Evolutionary conservation across 805 yeast genomes (phyloP).

Genomic region (Ogataea angusta): DNA sequence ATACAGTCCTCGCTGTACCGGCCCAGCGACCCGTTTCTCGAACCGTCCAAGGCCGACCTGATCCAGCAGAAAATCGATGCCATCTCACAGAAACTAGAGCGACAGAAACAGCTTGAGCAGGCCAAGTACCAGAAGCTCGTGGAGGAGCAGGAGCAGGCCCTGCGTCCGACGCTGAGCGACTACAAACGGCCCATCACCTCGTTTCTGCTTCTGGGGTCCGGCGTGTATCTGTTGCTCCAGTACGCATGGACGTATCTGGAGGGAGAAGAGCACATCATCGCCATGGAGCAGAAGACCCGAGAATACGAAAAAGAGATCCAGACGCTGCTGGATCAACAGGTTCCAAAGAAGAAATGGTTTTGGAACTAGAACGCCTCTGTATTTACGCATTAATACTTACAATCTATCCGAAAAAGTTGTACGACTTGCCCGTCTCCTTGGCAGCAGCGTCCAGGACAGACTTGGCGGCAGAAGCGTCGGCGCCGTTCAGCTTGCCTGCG

Average conservation of each 20-base stretch:
- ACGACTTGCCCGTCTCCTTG: conserved; percentile 40
- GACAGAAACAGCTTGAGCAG: conserved; percentile 23
- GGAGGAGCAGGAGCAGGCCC: conserved; percentile 18
- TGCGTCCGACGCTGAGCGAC: conserved; percentile 31
- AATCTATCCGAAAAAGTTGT: conserved; percentile 16
- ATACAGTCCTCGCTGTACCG: conserved; percentile 24
- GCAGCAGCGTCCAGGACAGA: conserved; percentile 54
- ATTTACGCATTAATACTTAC: conserved; percentile 1
- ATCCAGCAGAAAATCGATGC: conserved; percentile 28
- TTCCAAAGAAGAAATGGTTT: conserved; percentile 18
- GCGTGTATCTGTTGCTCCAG: conserved; percentile 32
- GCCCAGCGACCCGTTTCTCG: conserved; percentile 29
- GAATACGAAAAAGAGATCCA: conserved; percentile 28
- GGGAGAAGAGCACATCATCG: conserved; percentile 27
- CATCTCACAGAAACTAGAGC: conserved; percentile 24
- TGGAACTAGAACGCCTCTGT: conserved; percentile 8
- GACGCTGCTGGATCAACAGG: conserved; percentile 26
- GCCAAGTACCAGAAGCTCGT: conserved; percentile 17
- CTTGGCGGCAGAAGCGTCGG: conserved; percentile 57
- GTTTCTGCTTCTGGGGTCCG: conserved; percentile 31
- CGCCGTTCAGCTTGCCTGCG: conserved; percentile 61
- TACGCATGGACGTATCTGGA: conserved; percentile 33
- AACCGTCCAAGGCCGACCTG: conserved; percentile 29
- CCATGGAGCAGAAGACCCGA: conserved; percentile 23
- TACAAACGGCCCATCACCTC: conserved; percentile 34